Percentiles rank a stretch among this genome's conserved stretches.
These are phyloP conservation scores for Capronia coronata DNA, from an alignment of 2,329 filamentous ascomycete species.

Conservation along the genomic window DNA sequence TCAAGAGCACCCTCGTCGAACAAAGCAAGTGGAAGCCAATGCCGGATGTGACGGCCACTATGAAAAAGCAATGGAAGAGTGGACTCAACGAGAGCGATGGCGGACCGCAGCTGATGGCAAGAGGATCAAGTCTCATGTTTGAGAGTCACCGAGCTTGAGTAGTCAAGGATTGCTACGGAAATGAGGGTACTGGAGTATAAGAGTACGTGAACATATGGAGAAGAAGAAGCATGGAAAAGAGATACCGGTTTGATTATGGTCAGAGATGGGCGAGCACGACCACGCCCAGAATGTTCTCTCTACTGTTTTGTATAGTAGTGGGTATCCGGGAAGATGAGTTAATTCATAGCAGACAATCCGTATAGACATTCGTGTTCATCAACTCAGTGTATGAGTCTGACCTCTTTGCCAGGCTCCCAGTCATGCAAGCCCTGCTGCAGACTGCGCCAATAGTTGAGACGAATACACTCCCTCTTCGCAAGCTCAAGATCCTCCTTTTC, in stretches of 20 bases:
- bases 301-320: background rate
- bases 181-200: background rate
- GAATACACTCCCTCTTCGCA: slow-evolving; percentile 67
- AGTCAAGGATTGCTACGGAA: background rate
- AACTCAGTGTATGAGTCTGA: slow-evolving; percentile 51
- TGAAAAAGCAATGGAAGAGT: slow-evolving; percentile 9
- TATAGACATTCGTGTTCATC: background rate
- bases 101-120: slow-evolving; percentile 7
- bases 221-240: background rate
- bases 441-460: slow-evolving; percentile 84
- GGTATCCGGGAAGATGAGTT: background rate
- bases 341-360: background rate
- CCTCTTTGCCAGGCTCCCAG: slow-evolving; percentile 73
- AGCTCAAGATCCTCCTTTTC: slow-evolving; percentile 55
- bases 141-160: slow-evolving; percentile 1
- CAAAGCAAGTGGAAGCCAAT: slow-evolving; percentile 16
- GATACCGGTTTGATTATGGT: slow-evolving; percentile 1
- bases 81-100: slow-evolving; percentile 3
- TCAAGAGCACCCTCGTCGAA: slow-evolving; percentile 14
- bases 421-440: slow-evolving; percentile 70
- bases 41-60: slow-evolving; percentile 7
- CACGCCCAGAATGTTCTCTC: background rate
- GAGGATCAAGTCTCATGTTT: slow-evolving; percentile 16
- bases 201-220: background rate
- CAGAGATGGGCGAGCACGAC: background rate